A percentile compares a stretch with the other conserved stretches of the same genome.
Evolutionary conservation across 139 green algal species (phyloP).

Genomic region (Auxenochlorella pyrenoidosa): DNA sequence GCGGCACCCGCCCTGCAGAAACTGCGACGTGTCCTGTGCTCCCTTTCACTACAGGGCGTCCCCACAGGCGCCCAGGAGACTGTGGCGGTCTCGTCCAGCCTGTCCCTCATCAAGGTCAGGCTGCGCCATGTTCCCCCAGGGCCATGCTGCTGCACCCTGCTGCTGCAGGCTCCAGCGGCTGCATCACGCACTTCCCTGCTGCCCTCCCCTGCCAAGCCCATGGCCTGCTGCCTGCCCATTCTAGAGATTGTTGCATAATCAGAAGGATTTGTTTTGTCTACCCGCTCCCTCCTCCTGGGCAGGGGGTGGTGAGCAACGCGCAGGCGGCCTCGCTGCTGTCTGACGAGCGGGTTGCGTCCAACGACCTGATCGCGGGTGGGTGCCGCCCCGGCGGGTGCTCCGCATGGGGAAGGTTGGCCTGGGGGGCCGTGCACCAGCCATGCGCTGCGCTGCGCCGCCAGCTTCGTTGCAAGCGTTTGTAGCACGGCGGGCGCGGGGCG

Average conservation of each 20-base stretch:
- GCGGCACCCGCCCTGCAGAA: too few species aligned
- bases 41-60: constrained; percentile 2
- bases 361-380: constrained; percentile 40
- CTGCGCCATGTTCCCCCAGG: too few species aligned
- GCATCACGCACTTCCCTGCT: neutral
- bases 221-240: neutral
- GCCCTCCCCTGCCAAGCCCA: neutral
- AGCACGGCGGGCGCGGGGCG: too few species aligned
- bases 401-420: too few species aligned
- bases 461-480: too few species aligned
- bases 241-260: too few species aligned
- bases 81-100: neutral
- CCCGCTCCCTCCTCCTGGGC: neutral
- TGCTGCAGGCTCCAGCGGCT: neutral
- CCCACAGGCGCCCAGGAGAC: constrained; percentile 18
- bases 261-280: too few species aligned
- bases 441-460: too few species aligned
- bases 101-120: constrained; percentile 18
- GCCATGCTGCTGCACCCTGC: neutral
- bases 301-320: constrained; percentile 27
- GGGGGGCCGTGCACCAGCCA: too few species aligned
- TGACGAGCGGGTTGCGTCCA: constrained; percentile 1
- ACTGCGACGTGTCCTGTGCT: too few species aligned
- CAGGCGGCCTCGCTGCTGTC: constrained; percentile 18
- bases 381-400: too few species aligned